Evolutionary conservation across 441 rosid species (phyloP).

Genomic region (Melastoma candidum): DNA sequence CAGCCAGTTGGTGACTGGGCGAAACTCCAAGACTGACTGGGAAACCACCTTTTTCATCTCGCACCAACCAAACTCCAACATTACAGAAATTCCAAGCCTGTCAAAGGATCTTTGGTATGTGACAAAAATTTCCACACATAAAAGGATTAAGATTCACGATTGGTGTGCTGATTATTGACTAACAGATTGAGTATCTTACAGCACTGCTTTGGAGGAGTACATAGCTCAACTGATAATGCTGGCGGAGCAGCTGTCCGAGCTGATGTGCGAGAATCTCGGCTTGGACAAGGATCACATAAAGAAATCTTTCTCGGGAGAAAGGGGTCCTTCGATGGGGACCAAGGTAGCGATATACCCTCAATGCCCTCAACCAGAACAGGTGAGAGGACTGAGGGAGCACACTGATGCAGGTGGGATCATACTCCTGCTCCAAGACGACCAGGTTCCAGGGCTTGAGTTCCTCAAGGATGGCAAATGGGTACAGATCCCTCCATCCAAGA

Average conservation of each 20-base stretch:
- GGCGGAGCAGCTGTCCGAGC: slow-evolving; percentile 55
- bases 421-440: slow-evolving; percentile 51
- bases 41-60: slow-evolving; percentile 69
- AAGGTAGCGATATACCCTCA: slow-evolving; percentile 50
- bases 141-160: too few relatives aligned
- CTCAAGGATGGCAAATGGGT: slow-evolving; percentile 44
- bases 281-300: slow-evolving; percentile 36
- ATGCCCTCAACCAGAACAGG: slow-evolving; percentile 44
- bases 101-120: slow-evolving; percentile 41
- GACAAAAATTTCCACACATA: too few relatives aligned
- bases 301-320: slow-evolving; percentile 29
- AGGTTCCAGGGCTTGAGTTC: slow-evolving; percentile 60
- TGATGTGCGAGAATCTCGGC: slow-evolving; percentile 78
- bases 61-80: slow-evolving; percentile 60
- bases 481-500: slow-evolving; percentile 63
- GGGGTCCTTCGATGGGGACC: slow-evolving; percentile 50
- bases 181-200: slow-evolving; percentile 17
- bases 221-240: slow-evolving; percentile 44
- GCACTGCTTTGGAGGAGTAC: slow-evolving; percentile 65
- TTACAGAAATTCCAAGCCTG: slow-evolving; percentile 41
- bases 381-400: slow-evolving; percentile 57
- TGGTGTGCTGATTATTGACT: too few relatives aligned
- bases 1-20: slow-evolving; percentile 29
- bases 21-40: slow-evolving; percentile 55
- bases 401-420: slow-evolving; percentile 64